Evolutionary conservation across 495 filamentous ascomycete genomes (phyloP), one percentile per base, ranked within the genome.

Genomic region (Sabuloglossum arenarium): DNA sequence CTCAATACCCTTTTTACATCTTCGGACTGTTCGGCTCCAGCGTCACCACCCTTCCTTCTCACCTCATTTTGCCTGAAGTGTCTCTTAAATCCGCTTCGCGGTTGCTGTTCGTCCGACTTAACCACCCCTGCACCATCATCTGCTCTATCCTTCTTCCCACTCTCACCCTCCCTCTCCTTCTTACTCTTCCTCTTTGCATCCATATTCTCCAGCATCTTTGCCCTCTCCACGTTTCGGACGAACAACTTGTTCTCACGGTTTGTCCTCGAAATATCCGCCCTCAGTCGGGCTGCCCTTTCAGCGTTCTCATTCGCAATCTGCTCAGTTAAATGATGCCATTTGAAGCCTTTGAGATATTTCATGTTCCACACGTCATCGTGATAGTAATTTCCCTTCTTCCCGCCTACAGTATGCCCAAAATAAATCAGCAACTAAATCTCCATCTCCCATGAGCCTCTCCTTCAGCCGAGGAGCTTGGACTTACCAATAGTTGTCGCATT

Each of bases 321-420:
- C 62, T 80, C 77, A 16, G 74, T 79, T 50, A 82, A 64, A 61
- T 79, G 72, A 56, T 71, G 58, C 88, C 90, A 98, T 63, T 85
- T 88, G 64, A 90, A 91, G 1, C 87, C 86, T 32, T 74, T 77
- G 55, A 98, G 71, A 64, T 96, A 98, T 57, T 77, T 80, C 59
- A 84, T 73, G 63, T 81, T 91, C 85, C 85, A 94, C 50, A 98
- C 76, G 65, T 97, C 93, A 67, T 98, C 91, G 56, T 84, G 78
- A 67, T 96, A 98, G 68, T 81, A 93, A 12, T 79, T 76, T 4
- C 88, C 81, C 70, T 94, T 96, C 63, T 83, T 84, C 16, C 88
- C 91, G 27, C 88, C 88, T 51, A 51, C 4, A 32, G 30, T 6
- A 46, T 23, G 42, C 42, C 21, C 42, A 19, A 6, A 14, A 19